phyloP scores from a whole-genome alignment of 2,329 filamentous ascomycete genomes.

The Penicillium brasilianum region DNA sequence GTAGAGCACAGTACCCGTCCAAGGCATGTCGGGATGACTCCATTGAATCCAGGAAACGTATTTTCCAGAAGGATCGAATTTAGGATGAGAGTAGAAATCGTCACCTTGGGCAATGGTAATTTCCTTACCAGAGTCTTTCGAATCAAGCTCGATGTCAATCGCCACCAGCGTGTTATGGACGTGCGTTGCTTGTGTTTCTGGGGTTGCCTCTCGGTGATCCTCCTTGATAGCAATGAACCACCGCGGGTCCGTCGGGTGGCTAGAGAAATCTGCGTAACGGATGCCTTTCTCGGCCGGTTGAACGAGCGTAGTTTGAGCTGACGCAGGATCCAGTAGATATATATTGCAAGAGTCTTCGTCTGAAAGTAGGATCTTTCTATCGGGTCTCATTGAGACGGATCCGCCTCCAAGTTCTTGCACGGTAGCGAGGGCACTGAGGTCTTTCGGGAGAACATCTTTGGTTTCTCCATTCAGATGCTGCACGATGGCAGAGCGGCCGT shows the following conservation, averaged over 20 bases:
- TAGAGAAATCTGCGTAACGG: constrained; percentile 54
- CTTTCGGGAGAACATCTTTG: constrained; percentile 51
- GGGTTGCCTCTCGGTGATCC: constrained; percentile 50
- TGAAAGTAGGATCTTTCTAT: constrained; percentile 54
- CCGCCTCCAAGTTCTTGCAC: constrained; percentile 62
- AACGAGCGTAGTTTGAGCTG: constrained; percentile 41
- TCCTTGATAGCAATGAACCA: constrained; percentile 61
- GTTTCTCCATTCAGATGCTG: constrained; percentile 43
- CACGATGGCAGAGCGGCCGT: constrained; percentile 54
- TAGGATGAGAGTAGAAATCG: constrained; percentile 60
- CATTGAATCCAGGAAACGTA: constrained; percentile 61
- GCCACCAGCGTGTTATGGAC: constrained; percentile 42
- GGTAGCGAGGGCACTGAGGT: constrained; percentile 52
- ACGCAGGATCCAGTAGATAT: constrained; percentile 49
- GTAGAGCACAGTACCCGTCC: constrained; percentile 54
- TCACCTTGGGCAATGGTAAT: constrained; percentile 50
- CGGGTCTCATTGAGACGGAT: constrained; percentile 47
- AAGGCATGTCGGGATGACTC: constrained; percentile 61
- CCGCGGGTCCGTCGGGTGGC: constrained; percentile 39
- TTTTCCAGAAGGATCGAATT: constrained; percentile 54
- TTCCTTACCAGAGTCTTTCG: constrained; percentile 35
- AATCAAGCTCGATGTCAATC: constrained; percentile 31
- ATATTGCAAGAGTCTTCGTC: constrained; percentile 51
- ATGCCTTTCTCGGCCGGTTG: constrained; percentile 33
- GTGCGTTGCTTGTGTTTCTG: constrained; percentile 30